A percentile compares a stretch with the other conserved stretches of the same genome.
Conservation (phyloP, 495 filamentous ascomycete genomes). For the Penicillium macrosclerotiorum region DNA sequence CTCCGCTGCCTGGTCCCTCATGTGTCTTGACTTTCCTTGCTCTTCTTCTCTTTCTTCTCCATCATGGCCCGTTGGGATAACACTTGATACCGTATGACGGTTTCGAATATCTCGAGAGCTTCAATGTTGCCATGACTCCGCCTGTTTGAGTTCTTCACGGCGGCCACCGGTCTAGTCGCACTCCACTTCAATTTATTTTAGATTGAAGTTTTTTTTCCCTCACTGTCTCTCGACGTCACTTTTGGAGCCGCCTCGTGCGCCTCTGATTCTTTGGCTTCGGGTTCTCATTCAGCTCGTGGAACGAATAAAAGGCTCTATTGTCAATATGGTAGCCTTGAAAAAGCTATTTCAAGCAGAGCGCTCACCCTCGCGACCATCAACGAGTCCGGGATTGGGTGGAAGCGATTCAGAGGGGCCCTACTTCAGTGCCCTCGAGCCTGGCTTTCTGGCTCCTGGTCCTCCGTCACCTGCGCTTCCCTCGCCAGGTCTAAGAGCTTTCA, state of each 20-base stretch:
- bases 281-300: too few relatives aligned
- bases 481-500: conserved; percentile 13
- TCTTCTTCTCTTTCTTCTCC: conserved; percentile 3
- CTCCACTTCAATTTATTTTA: conserved; percentile 14
- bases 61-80: conserved; percentile 7
- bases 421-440: conserved; percentile 2
- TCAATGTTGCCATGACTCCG: conserved; percentile 20
- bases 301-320: neutral
- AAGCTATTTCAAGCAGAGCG: conserved; percentile 39
- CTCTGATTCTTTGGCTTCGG: neutral
- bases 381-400: conserved; percentile 7
- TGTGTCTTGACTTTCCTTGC: conserved; percentile 7
- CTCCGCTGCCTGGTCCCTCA: conserved; percentile 1
- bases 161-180: conserved; percentile 19
- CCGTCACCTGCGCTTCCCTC: conserved; percentile 16
- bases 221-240: conserved; percentile 3
- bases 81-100: conserved; percentile 15
- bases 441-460: conserved; percentile 6
- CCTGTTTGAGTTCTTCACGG: conserved; percentile 13
- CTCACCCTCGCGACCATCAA: conserved; percentile 12
- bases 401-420: conserved; percentile 5
- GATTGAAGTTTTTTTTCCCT: conserved; percentile 4
- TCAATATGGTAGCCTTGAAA: conserved; percentile 38
- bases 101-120: conserved; percentile 9
- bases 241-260: conserved; percentile 2